These are phyloP conservation scores for Pelargonium fulgidum DNA, from an alignment of 441 rosid genomes.

Conservation along the genomic window DNA sequence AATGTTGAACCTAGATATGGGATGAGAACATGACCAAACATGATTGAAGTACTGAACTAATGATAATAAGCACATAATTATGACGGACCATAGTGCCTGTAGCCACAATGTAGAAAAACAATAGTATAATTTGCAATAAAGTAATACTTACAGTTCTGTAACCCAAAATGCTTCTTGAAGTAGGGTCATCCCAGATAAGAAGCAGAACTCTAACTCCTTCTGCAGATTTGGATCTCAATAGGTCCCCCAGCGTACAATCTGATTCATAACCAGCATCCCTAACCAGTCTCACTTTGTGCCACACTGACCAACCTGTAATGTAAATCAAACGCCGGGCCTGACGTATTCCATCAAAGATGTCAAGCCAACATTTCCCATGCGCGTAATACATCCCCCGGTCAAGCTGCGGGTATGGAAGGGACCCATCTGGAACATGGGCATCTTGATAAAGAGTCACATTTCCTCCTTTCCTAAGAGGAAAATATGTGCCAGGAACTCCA, in stretches of 20 bases:
- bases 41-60: too few relatives aligned
- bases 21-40: too few relatives aligned
- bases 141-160: constrained; percentile 59
- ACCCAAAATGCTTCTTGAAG: constrained; percentile 86
- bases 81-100: constrained; percentile 6
- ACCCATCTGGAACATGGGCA: constrained; percentile 85
- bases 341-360: constrained; percentile 74
- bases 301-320: constrained; percentile 96
- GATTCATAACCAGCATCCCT: constrained; percentile 54
- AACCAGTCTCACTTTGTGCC: constrained; percentile 75
- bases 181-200: constrained; percentile 96
- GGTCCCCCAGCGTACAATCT: constrained; percentile 63
- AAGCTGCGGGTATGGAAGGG: constrained; percentile 55
- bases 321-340: constrained; percentile 77
- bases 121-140: constrained; percentile 2
- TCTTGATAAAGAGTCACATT: constrained; percentile 86
- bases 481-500: constrained; percentile 91
- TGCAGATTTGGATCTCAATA: constrained; percentile 76
- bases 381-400: constrained; percentile 60
- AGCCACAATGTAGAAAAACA: constrained; percentile 3
- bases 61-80: constrained; percentile 1
- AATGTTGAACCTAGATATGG: too few relatives aligned
- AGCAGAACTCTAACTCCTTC: constrained; percentile 97
- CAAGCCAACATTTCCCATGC: constrained; percentile 91
- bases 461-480: constrained; percentile 88